Conservation (phyloP, 805 yeast species). For the Millerago galiae region DNA sequence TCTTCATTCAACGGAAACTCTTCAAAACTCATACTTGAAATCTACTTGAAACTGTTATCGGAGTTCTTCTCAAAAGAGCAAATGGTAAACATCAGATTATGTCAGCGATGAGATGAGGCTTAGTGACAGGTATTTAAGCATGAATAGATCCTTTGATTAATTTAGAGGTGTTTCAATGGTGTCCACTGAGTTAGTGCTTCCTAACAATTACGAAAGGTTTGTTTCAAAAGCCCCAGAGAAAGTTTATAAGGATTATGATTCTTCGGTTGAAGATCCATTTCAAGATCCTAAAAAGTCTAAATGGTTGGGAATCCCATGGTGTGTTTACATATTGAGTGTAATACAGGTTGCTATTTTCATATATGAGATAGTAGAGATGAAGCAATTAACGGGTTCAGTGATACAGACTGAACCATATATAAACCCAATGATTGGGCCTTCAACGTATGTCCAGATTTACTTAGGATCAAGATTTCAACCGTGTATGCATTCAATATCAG, state of each 20-base stretch:
- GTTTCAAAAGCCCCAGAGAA: background rate
- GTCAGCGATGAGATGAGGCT: background rate
- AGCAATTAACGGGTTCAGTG: slow-evolving; percentile 52
- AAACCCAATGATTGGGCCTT: slow-evolving; percentile 78
- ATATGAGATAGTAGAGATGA: slow-evolving; percentile 54
- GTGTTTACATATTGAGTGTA: slow-evolving; percentile 19
- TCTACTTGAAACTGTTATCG: too few relatives aligned
- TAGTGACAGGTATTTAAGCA: background rate
- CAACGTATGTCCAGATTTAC: slow-evolving; percentile 55
- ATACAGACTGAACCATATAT: slow-evolving; percentile 65
- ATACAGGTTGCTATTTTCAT: slow-evolving; percentile 53
- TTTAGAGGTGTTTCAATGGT: too few relatives aligned
- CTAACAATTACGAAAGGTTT: too few relatives aligned
- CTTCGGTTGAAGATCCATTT: slow-evolving; percentile 1
- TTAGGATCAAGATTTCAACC: slow-evolving; percentile 70
- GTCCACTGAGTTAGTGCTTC: too few relatives aligned
- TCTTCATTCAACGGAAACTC: slow-evolving; percentile 12
- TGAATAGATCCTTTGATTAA: too few relatives aligned
- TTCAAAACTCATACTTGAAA: slow-evolving; percentile 5
- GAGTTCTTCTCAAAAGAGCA: background rate
- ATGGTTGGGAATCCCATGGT: slow-evolving; percentile 6
- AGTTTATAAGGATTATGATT: background rate
- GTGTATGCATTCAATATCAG: slow-evolving; percentile 52
- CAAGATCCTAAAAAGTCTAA: background rate
- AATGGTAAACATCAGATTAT: background rate